Evolutionary conservation across 805 yeast genomes (phyloP).

Genomic region (Metschnikowia peoriensis): DNA sequence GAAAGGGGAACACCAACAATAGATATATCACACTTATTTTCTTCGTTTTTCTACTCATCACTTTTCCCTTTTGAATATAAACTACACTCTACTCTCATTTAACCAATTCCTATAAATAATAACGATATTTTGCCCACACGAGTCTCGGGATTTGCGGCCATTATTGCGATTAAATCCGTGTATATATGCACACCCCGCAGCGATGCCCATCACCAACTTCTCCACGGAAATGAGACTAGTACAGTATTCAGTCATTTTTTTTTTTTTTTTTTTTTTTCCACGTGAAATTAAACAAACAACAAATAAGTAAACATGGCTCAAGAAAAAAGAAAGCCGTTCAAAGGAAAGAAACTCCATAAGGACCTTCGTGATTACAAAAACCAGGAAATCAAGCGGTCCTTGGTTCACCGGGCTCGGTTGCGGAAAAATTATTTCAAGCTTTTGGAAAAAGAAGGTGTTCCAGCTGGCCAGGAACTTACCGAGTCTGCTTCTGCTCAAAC

Average conservation of each 20-base stretch:
- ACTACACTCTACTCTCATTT: no score
- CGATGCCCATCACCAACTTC: constrained; percentile 5
- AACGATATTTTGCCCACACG: background rate
- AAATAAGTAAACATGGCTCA: constrained; percentile 4
- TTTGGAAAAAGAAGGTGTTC: constrained; percentile 66
- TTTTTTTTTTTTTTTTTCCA: background rate
- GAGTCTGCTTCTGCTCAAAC: background rate
- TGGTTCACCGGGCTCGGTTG: constrained; percentile 76
- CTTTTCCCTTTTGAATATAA: no score
- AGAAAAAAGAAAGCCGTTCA: constrained; percentile 22
- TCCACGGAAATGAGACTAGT: background rate
- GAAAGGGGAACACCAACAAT: no score
- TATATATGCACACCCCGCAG: background rate
- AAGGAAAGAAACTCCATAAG: constrained; percentile 28
- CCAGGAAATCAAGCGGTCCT: constrained; percentile 72
- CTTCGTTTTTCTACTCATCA: no score
- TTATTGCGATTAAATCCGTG: background rate
- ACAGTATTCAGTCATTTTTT: no score
- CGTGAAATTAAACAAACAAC: background rate
- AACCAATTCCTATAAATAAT: background rate
- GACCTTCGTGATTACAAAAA: constrained; percentile 40
- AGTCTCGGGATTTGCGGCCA: background rate
- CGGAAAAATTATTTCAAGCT: constrained; percentile 80
- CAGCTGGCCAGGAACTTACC: constrained; percentile 22
- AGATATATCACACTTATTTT: no score